Evolutionary conservation across 306 rosid species (phyloP), one percentile per base, ranked within the genome.

Genomic region (Sechiopsis laciniata): DNA sequence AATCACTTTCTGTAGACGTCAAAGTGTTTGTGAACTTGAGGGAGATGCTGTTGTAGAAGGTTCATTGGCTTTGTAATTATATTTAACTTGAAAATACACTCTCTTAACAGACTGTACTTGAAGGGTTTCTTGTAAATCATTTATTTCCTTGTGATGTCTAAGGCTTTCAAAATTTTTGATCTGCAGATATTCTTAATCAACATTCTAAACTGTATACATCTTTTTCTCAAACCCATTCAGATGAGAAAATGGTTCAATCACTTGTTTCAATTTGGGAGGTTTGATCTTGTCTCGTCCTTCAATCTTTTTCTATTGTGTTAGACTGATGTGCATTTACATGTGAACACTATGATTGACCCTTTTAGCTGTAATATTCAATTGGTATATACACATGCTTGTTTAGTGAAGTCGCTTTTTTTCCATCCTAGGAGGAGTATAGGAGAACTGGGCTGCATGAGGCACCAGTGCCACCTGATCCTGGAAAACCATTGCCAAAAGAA

Each of bases 211-310:
- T 85, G 72, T 87, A 84, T 85, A 87, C 96, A 72, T 86, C 98
- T 65, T 88, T 89, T 78, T 94, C 98, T 50, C 96, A 94, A 85
- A 83, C 88, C 46, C 76, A 64, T 76, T 82, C 87, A 26, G 89
- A 90, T 79, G 88, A 86, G 77, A 88, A 88, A 86, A 90, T 89
- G 96, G 97, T 93, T 78, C 96, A 93, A 80, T 93, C 98, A 63
- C 93, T 93, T 82, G 71, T 86, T 61, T 95, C 96, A 50, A 93
- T 93, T 79, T 93, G 91, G 98, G 96, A 93, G 96, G 98, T 90
- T 35, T 19, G 77, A 6, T 54, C 26, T 82, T 11, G 53, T 60
- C 76, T 40, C 56, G 17, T 79, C 61, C 45, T 72, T 37, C 15
- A 11, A 10, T 20, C 13, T 67, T 40, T 32, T 63, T 51, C 20